Evolutionary conservation across 805 yeast genomes (phyloP), one percentile per base, ranked within the genome.

Genomic region (Komagataella populi): DNA sequence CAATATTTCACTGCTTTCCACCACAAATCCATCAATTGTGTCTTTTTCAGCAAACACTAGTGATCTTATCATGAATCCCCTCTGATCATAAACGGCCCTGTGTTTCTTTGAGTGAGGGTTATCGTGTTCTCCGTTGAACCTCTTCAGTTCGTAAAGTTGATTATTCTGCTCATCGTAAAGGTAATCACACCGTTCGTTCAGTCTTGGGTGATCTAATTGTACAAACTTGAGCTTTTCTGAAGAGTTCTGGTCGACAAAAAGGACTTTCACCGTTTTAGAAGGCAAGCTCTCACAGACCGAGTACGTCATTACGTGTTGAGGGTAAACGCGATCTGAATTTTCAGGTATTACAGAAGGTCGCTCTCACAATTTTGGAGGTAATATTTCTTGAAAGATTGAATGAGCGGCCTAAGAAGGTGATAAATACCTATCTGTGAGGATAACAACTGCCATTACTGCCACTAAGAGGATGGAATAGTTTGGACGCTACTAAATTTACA

Each of bases 41-140:
- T 44, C 45, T 0, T 50, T 50, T 6, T 55, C 43, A 10, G 43
- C 18, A 5, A 66, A 51, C 2, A 73, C 56, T 22, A 74, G 56
- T 1, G 80, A 74, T 55, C 72, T 74, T 23, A 75, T 67, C 1
- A 72, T 67, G 48, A 61, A 55, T 22, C 63, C 69, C 47, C 56
- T 59, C 52, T 51, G 56, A 18, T 57, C 63, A 1, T 63, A 60
- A 7, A 62, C 50, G 50, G 65, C 57, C 50, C 65, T 59, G 51
- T 61, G 60, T 53, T 60, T 49, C 50, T 61, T 50, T 51, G 60
- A 57, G 57, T 63, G 66, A 20, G 70, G 65, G 53, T 72, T 73
- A 45, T 64, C 59, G 20, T 71, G 70, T 30, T 30, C 39, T 10
- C 39, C 39, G 48, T 65, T 65, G 23, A 72, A 53, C 49, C 60